Evolutionary conservation across 148 eudicot genomes (phyloP).

Genomic region (Cornus kousa): DNA sequence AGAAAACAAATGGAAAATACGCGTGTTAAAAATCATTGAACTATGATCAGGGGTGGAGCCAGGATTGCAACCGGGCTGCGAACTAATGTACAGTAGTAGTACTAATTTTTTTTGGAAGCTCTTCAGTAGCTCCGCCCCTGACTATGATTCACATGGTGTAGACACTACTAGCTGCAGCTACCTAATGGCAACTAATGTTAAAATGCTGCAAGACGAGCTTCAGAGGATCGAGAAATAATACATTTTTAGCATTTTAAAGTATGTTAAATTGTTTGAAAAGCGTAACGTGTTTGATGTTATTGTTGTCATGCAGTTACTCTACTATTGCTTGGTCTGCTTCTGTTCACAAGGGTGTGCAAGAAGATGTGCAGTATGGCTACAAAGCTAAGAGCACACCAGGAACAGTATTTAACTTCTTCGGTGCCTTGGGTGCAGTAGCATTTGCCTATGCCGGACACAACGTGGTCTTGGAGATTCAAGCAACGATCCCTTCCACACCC

Average conservation of each 20-base stretch:
- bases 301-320: constrained; percentile 21
- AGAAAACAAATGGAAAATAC: background rate
- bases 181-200: background rate
- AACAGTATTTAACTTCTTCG: constrained; percentile 24
- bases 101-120: too few species aligned
- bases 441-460: constrained; percentile 40
- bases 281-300: background rate
- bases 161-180: background rate
- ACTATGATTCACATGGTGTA: background rate
- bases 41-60: background rate
- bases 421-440: constrained; percentile 32
- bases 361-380: constrained; percentile 18
- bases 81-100: too few species aligned
- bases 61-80: too few species aligned
- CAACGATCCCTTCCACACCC: constrained; percentile 37
- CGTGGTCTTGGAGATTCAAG: constrained; percentile 38
- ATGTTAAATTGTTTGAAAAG: background rate
- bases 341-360: constrained; percentile 24
- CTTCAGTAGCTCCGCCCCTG: too few species aligned
- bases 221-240: too few species aligned
- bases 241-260: background rate
- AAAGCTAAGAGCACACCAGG: constrained; percentile 13
- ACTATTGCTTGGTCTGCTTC: constrained; percentile 34
- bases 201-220: too few species aligned
- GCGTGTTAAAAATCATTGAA: too few species aligned